A percentile compares a stretch with the other conserved stretches of the same genome.
These are phyloP conservation scores for Russula lepida DNA, from an alignment of 768 basidiomycete species.

Conservation along the genomic window DNA sequence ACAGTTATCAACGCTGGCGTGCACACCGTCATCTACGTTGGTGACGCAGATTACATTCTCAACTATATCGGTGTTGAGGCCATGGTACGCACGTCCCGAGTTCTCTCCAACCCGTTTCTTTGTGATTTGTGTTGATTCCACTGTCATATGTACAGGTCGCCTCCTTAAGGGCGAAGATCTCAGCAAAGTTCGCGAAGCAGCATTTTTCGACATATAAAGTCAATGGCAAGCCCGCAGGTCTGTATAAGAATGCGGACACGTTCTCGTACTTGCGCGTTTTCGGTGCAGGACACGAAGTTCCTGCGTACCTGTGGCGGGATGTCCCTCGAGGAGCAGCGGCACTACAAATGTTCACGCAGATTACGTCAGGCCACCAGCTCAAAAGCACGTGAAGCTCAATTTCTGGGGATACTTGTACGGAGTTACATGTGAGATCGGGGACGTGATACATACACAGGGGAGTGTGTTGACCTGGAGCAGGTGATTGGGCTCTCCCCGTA, in stretches of 20 bases:
- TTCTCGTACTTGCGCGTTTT: slow-evolving; percentile 48
- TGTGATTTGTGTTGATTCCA: neutral
- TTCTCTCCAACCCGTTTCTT: neutral
- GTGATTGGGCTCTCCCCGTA: no score
- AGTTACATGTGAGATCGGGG: no score
- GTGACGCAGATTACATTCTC: slow-evolving; percentile 51
- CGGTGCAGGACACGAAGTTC: slow-evolving; percentile 34
- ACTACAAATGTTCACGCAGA: slow-evolving; percentile 30
- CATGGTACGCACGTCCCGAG: slow-evolving; percentile 33
- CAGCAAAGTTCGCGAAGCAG: slow-evolving; percentile 34
- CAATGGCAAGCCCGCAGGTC: slow-evolving; percentile 39
- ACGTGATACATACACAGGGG: no score
- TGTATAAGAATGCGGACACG: slow-evolving; percentile 52
- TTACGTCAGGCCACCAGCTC: slow-evolving; percentile 27
- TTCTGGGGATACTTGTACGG: no score
- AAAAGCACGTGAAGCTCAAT: slow-evolving; percentile 24
- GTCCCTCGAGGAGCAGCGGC: slow-evolving; percentile 26
- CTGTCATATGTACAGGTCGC: slow-evolving; percentile 31
- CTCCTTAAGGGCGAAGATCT: slow-evolving; percentile 40
- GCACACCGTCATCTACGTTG: slow-evolving; percentile 45
- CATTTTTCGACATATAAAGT: slow-evolving; percentile 43
- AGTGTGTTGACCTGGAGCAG: no score
- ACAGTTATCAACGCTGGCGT: slow-evolving; percentile 52
- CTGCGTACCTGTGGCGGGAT: slow-evolving; percentile 26
- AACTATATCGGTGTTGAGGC: slow-evolving; percentile 51